These are phyloP conservation scores for Pythium brachiatum DNA, from an alignment of 352 stramenopile genomes.

Conservation along the genomic window DNA sequence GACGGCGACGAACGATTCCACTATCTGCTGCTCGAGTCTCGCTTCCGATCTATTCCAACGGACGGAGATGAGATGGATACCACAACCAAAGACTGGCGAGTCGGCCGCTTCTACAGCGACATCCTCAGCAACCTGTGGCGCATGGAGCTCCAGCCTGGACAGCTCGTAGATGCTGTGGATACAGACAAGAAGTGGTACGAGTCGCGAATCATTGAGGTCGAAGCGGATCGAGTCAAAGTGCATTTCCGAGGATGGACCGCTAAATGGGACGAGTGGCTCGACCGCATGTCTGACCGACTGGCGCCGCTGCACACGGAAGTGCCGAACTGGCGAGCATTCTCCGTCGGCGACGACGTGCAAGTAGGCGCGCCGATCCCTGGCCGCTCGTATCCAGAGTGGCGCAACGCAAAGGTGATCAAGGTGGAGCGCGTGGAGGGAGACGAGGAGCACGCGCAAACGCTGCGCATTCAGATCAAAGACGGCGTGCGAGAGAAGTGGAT, in stretches of 20 bases:
- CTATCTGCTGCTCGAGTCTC: constrained; percentile 58
- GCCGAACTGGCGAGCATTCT: constrained; percentile 67
- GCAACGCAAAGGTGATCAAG: constrained; percentile 41
- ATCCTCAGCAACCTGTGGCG: constrained; percentile 61
- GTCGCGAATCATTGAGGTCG: constrained; percentile 43
- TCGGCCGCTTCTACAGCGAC: constrained; percentile 60
- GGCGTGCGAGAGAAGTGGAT: constrained; percentile 46
- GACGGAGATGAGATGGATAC: constrained; percentile 3
- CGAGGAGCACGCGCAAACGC: constrained; percentile 12
- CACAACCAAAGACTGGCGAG: constrained; percentile 37
- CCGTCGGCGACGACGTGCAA: constrained; percentile 48
- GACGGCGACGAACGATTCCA: constrained; percentile 58
- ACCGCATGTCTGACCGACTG: constrained; percentile 84
- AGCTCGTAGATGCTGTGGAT: constrained; percentile 76
- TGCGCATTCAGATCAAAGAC: constrained; percentile 48
- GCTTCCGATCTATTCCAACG: constrained; percentile 24
- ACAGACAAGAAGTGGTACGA: constrained; percentile 81
- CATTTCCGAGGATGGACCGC: constrained; percentile 97
- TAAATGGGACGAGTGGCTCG: constrained; percentile 97
- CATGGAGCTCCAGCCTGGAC: constrained; percentile 42
- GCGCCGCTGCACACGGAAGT: constrained; percentile 88
- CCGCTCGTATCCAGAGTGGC: constrained; percentile 64
- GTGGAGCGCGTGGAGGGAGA: constrained; percentile 22
- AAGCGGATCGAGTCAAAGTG: constrained; percentile 61
- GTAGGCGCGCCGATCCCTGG: constrained; percentile 34